Conservation (phyloP, 2,329 filamentous ascomycete genomes). For the Sporothrix schenckii region DNA sequence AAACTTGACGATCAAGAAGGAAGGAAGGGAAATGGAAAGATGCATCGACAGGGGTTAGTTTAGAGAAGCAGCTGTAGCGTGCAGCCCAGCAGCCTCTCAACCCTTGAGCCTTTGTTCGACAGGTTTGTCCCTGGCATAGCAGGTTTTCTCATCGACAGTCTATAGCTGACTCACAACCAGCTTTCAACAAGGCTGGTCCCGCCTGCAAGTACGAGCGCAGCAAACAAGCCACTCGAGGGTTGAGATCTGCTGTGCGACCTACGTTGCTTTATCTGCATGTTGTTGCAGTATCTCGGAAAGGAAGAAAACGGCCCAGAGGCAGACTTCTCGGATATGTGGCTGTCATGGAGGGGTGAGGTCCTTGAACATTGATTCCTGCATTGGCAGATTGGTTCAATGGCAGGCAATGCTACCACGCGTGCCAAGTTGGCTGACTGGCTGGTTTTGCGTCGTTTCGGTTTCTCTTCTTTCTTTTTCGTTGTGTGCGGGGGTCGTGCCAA, state of each 20-base stretch:
- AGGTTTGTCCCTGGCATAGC: background rate
- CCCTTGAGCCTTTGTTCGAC: background rate
- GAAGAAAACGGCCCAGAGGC: background rate
- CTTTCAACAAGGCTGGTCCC: background rate
- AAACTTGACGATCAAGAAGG: slow-evolving; percentile 13
- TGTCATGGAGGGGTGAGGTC: background rate
- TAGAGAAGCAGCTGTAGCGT: background rate
- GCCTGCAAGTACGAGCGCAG: background rate
- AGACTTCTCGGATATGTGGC: background rate
- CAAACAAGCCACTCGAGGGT: background rate
- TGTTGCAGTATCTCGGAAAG: background rate
- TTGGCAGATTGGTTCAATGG: background rate
- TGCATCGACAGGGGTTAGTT: background rate
- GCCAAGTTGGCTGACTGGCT: too few relatives aligned
- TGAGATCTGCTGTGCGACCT: background rate
- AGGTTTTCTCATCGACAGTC: background rate
- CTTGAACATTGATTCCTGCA: too few relatives aligned
- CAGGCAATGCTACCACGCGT: background rate
- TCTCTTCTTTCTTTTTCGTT: background rate
- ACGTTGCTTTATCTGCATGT: background rate
- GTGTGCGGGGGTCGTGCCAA: background rate
- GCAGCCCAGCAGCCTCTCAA: background rate
- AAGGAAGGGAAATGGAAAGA: background rate
- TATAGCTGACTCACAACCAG: background rate
- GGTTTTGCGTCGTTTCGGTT: too few relatives aligned